Evolutionary conservation across 169 alveolate species (phyloP).

Genomic region (Hepatocystis sp.): DNA sequence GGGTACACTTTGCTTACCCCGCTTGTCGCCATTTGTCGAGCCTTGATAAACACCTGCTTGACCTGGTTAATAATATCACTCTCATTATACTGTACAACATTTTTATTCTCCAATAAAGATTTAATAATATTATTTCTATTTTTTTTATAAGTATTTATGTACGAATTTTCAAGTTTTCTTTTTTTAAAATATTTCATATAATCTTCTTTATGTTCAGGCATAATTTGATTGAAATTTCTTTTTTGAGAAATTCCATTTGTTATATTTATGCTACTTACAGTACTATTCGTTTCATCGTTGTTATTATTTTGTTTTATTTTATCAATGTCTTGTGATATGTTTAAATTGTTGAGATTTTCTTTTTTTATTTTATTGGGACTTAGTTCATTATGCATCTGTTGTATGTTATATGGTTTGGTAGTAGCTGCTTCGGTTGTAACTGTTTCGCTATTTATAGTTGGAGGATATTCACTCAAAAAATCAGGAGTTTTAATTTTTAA

Average conservation of each 20-base stretch:
- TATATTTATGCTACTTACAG: too few species aligned
- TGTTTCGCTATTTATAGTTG: background rate
- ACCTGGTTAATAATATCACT: constrained; percentile 39
- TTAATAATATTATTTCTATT: constrained; percentile 43
- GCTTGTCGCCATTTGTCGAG: constrained; percentile 52
- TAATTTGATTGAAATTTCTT: too few species aligned
- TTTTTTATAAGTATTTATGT: constrained; percentile 50
- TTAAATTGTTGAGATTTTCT: too few species aligned
- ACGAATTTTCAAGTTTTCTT: constrained; percentile 45
- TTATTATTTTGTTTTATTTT: too few species aligned
- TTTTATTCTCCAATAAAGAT: constrained; percentile 24
- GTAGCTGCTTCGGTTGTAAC: background rate
- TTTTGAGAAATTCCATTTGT: too few species aligned
- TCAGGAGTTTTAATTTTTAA: constrained; percentile 20
- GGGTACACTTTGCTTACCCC: constrained; percentile 17
- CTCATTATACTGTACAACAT: constrained; percentile 43
- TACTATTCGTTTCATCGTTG: too few species aligned
- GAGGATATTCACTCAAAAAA: too few species aligned
- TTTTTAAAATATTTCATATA: constrained; percentile 39
- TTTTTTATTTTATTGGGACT: background rate
- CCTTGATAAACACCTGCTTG: constrained; percentile 53
- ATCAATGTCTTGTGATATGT: too few species aligned
- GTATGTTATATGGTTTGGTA: background rate
- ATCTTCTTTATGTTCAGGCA: background rate
- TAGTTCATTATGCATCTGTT: background rate